Base-by-base conservation (phyloP, 208 protist species). In the Leishmania mexicana region DNA sequence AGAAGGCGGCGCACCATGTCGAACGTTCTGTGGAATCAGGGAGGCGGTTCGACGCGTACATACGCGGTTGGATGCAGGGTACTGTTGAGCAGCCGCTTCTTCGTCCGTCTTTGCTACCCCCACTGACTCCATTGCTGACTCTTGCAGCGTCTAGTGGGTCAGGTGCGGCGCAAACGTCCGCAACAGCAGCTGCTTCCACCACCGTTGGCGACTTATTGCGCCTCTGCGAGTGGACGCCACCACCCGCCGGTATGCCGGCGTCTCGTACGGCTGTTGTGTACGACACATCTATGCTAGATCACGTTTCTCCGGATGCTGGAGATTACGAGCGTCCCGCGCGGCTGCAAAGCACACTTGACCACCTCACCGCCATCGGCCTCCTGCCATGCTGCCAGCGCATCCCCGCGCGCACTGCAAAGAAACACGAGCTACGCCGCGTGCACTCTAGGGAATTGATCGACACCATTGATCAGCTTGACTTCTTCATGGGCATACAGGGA, bases 241-340 rank as follows among this genome's bases (percentile, higher is more conserved):
- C 75, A 28, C 10, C 21, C 7, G 21, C 73, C 31, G n/a, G 57
- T 15, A 11, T 24, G 17, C 31, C 11, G 7, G 38, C 45, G 7
- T 47, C 31, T 4, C 81, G 87, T 31, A 97, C 94, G 7, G 94
- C 89, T 35, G 84, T 97, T 5, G 92, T 93, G 19, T 93, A 90
- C 76, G 88, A 95, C 74, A 78, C 77, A 1, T 74, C 67, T 57
- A 97, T 96, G 94, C 78, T 88, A 24, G 42, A 84, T n/a, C 94
- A 97, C 79, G 71, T 64, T 40, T 95, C 94, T 7, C 79, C 40
- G 2, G 88, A 95, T 81, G 60, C 86, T 17, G 73, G 68, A 5
- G 93, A 98, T 31, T 92, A 87, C 78, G 95, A 98, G 82, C 89
- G 92, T 17, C 95, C 95, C 7, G 84, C 83, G n/a, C 86, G 95